A percentile compares a stretch with the other conserved stretches of the same genome.
These are phyloP conservation scores for Pichia paraexigua DNA, from an alignment of 805 yeast genomes.

Conservation along the genomic window DNA sequence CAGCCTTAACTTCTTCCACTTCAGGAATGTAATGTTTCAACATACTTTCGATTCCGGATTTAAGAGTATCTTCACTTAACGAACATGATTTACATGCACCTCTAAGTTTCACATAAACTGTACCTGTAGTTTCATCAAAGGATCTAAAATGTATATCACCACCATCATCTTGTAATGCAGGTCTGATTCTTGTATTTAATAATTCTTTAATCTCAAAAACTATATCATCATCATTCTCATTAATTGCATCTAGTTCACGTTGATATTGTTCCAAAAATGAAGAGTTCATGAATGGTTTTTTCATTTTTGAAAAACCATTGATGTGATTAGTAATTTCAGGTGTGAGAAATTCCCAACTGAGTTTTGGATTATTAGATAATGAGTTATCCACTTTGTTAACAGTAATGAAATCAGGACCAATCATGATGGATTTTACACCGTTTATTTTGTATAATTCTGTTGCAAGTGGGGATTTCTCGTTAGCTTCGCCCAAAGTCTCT, in stretches of 20 bases:
- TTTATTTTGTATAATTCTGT: conserved; percentile 47
- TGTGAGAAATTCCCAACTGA: conserved; percentile 25
- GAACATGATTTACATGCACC: conserved; percentile 75
- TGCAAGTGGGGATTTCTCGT: conserved; percentile 57
- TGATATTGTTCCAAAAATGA: conserved; percentile 18
- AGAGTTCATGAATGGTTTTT: conserved; percentile 20
- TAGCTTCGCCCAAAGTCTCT: conserved; percentile 45
- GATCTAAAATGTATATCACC: conserved; percentile 64
- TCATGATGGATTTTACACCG: conserved; percentile 64
- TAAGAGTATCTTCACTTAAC: conserved; percentile 55
- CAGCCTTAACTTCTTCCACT: conserved; percentile 44
- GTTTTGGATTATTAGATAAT: conserved; percentile 27
- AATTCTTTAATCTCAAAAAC: conserved; percentile 61
- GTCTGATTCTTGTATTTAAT: conserved; percentile 62
- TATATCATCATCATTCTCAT: conserved; percentile 59
- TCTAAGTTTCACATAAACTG: conserved; percentile 48
- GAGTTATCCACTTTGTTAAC: conserved; percentile 45
- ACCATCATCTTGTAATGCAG: conserved; percentile 70
- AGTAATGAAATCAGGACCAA: conserved; percentile 68
- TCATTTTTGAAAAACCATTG: conserved; percentile 20
- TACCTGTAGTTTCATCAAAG: conserved; percentile 48
- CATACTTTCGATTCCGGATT: conserved; percentile 65
- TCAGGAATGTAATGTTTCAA: conserved; percentile 63
- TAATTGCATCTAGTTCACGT: conserved; percentile 23
- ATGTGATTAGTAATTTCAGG: conserved; percentile 23